Conservation (phyloP, 2,329 filamentous ascomycete species). For the Fusarium sp. region DNA sequence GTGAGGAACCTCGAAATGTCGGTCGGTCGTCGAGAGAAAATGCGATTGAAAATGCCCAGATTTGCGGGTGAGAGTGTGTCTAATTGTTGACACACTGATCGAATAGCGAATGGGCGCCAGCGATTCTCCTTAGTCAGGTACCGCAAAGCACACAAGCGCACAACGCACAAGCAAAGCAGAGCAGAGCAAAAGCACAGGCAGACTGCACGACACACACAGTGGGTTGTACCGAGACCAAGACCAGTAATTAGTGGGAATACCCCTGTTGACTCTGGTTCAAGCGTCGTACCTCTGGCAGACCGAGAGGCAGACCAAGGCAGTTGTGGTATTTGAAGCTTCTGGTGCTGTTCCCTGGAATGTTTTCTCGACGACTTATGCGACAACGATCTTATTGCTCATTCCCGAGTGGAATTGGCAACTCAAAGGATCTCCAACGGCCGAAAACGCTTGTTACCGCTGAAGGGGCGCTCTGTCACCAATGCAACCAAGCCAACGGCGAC, state of each 20-base stretch:
- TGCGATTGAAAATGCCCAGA: constrained; percentile 30
- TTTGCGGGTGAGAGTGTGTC: constrained; percentile 25
- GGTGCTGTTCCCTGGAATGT: constrained; percentile 35
- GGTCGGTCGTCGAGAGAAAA: constrained; percentile 12
- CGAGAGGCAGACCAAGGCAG: not conserved
- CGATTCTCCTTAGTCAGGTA: constrained; percentile 26
- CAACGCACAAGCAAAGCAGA: constrained; percentile 21
- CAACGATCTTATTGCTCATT: constrained; percentile 39
- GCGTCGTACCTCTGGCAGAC: constrained; percentile 26
- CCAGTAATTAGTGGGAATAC: constrained; percentile 31
- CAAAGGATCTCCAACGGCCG: constrained; percentile 21
- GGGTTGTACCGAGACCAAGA: constrained; percentile 20
- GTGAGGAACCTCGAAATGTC: constrained; percentile 15
- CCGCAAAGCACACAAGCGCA: constrained; percentile 14
- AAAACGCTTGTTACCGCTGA: constrained; percentile 10
- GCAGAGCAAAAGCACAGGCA: constrained; percentile 13
- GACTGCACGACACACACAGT: constrained; percentile 28
- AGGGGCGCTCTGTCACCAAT: constrained; percentile 25
- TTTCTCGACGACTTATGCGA: constrained; percentile 33
- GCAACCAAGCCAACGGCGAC: constrained; percentile 28
- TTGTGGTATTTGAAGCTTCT: constrained; percentile 22
- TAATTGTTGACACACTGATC: constrained; percentile 33
- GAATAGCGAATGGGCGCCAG: constrained; percentile 8
- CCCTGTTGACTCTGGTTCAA: constrained; percentile 23
- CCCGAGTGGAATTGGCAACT: constrained; percentile 30